Conservation (phyloP, 441 rosid genomes). For the Populus tomentosa region DNA sequence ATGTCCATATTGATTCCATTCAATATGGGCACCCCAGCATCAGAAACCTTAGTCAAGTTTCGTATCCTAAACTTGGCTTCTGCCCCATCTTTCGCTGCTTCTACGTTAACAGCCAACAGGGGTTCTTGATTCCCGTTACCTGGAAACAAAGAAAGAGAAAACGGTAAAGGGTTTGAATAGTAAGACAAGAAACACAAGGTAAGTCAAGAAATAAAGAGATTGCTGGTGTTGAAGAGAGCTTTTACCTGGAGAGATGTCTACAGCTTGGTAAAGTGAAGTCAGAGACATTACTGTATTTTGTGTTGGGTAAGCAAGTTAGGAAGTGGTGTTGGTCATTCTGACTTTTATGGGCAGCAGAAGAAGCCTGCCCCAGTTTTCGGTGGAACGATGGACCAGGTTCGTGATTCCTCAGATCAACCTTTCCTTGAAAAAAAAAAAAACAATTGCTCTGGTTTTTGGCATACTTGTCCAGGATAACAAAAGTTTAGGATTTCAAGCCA, state of each 20-base stretch:
- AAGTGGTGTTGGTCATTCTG: neutral
- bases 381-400: neutral
- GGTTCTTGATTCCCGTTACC: conserved; percentile 33
- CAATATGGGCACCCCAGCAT: conserved; percentile 47
- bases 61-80: conserved; percentile 41
- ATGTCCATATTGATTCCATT: conserved; percentile 47
- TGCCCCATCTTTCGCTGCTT: neutral
- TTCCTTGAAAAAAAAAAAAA: neutral
- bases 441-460: neutral
- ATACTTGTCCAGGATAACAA: neutral
- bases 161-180: neutral
- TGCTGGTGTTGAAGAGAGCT: neutral
- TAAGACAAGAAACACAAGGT: neutral
- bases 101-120: conserved; percentile 32
- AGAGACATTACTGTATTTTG: neutral
- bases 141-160: neutral
- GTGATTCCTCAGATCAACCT: neutral
- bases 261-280: neutral
- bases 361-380: neutral
- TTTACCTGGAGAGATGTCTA: neutral
- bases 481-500: too few species aligned
- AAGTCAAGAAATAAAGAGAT: neutral
- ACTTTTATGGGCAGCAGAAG: neutral
- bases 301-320: neutral
- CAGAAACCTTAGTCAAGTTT: conserved; percentile 44